Conservation (phyloP, 805 yeast genomes). For the Lipomyces mesembrius region DNA sequence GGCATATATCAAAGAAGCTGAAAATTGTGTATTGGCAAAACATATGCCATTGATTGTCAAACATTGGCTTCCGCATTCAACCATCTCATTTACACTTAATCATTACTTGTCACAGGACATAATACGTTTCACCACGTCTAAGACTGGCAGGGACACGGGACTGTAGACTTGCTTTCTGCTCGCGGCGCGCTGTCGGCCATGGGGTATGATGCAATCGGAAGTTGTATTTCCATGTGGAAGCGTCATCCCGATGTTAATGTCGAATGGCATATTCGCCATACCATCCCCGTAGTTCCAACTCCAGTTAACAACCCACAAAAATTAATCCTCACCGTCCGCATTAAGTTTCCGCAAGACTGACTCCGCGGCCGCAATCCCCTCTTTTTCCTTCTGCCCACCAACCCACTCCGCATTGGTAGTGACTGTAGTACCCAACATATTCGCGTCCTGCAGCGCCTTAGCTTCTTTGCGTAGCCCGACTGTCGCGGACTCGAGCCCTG, state of each 20-base stretch:
- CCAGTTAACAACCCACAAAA: background rate
- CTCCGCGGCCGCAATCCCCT: conserved; percentile 20
- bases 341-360: conserved; percentile 15
- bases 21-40: no score
- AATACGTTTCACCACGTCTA: no score
- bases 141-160: no score
- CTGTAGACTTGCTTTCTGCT: no score
- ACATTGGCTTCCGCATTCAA: no score
- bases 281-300: background rate
- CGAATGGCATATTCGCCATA: background rate
- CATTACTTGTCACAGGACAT: no score
- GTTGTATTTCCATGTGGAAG: background rate
- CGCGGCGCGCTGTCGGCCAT: no score
- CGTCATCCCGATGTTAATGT: background rate
- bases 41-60: no score
- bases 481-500: conserved; percentile 22
- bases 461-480: conserved; percentile 27
- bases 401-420: conserved; percentile 35
- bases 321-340: background rate
- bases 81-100: no score
- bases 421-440: conserved; percentile 20
- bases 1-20: no score
- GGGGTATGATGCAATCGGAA: no score
- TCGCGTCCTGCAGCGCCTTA: conserved; percentile 31
- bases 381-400: conserved; percentile 24